Base-by-base conservation (phyloP, 2,329 filamentous ascomycete genomes). In the Hypomyces rosellus region DNA sequence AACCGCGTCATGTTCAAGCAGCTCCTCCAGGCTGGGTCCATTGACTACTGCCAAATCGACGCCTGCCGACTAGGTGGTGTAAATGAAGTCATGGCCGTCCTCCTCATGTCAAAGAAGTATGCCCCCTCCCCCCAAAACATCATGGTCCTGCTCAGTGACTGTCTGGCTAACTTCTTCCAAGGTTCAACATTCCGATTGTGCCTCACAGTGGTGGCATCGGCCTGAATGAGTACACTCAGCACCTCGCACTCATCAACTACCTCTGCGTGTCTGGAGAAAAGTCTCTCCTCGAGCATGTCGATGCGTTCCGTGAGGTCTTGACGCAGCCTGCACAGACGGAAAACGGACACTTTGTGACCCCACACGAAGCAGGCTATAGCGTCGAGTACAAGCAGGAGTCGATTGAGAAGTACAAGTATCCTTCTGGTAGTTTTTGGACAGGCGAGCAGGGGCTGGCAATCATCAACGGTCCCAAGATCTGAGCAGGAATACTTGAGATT, bases 1-100 rank as follows among this genome's bases (percentile, higher is more conserved):
- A 95, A 95, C 75, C 82, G 89, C 34, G 87, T 95, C 56, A 82
- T 95, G 62, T 95, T 95, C 80, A 95, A 95, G 77, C 89, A 95
- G 70, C 80, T 95, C 53, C 79, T 95, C 42, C 80, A 85, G 63
- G 75, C 82, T 2, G 85, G 85, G 43, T 88, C 89, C 49, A 88
- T 95, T 60, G 89, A 92, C 63, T 83, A 93, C 18, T 89, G 88
- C 65, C 89, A 95, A 69, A 88, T 93, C 60, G 89, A 95, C 62
- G 89, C 89, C 2, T 95, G 89, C 74, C 84, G 89, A 22, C 78
- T 95, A 60, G 89, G 89, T 38, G 89, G 89, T 55, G 88, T 95
- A 36, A 95, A 95, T 69, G 89, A 95, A 71, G 89, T 93, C 22
- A 76, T 96, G 30, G 89, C 90, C n/a, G 89, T 96, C 36, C 73